Base-by-base conservation (phyloP, 805 yeast species). In the Candida hispaniensis region DNA sequence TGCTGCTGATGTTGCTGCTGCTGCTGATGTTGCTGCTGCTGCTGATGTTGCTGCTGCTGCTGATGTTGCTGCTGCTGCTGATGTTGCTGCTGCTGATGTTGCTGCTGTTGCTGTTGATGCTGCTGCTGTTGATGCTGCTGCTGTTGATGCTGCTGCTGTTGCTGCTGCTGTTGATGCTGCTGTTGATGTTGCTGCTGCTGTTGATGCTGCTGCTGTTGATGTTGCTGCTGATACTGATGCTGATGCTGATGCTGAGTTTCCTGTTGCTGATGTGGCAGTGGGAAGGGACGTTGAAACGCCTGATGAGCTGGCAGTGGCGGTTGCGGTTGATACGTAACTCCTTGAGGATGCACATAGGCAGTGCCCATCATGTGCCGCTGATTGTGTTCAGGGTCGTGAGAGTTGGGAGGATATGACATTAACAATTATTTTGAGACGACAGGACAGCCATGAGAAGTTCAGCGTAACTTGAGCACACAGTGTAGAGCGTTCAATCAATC, bases 181-280 rank as follows among this genome's bases (percentile, higher is more conserved):
- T 8, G 25, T n/a, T 5, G 18, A 9, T n/a, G 26, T n/a, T 13
- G 34, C 1, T 25, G 14, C 10, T 8, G 21, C 10, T 19, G 21
- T 19, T 10, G 9, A 19, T 19, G 21, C 21, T 10, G 9, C 8
- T 19, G 10, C 8, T 19, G 10, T 10, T 8, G 8, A 10, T 19
- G 10, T 6, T 16, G 17, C 9, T 30, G 33, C 5, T 13, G 14
- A 17, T 14, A 18, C 9, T 11, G 33, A 9, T 28, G 33, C n/a
- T 17, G n/a, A 15, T 19, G 26, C 14, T 14, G 34, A 7, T 22
- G 27, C 16, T 11, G 16, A 11, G 16, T 26, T 28, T 18, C 23
- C 6, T 24, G 35, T 5, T 30, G 35, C 27, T 22, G 35, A 11
- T 15, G 34, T 9, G 14, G 32, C 13, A 9, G 34, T 29, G 35